phyloP scores from a whole-genome alignment of 129 eudicot species.

The Gnaphalium uliginosum region DNA sequence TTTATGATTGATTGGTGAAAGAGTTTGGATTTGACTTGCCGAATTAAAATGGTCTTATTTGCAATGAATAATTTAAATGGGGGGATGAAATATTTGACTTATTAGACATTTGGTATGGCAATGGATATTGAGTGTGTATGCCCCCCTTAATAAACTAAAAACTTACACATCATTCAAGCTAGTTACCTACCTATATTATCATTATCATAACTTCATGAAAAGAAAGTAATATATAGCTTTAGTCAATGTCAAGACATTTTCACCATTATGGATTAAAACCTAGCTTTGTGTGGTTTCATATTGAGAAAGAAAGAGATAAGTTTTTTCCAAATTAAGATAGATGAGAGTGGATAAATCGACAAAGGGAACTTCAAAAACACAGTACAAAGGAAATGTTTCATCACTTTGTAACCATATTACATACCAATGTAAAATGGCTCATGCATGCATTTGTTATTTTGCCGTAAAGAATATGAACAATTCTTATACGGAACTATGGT shows the following conservation, averaged over 20 bases:
- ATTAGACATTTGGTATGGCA: constrained; percentile 12
- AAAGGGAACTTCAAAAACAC: background rate
- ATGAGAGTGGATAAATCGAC: constrained; percentile 8
- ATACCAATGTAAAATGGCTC: constrained; percentile 13
- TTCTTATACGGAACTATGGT: constrained; percentile 28
- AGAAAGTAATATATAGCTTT: constrained; percentile 27
- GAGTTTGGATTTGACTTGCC: constrained; percentile 5
- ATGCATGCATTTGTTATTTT: constrained; percentile 36
- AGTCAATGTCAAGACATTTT: constrained; percentile 31
- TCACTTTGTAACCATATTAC: constrained; percentile 12
- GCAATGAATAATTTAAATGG: constrained; percentile 10
- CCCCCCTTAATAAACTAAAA: constrained; percentile 31
- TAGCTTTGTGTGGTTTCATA: constrained; percentile 29
- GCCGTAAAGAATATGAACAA: constrained; percentile 13
- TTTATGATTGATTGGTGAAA: constrained; percentile 19
- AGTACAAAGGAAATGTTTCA: constrained; percentile 11
- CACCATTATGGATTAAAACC: constrained; percentile 28
- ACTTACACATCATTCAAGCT: constrained; percentile 37
- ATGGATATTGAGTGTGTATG: constrained; percentile 17
- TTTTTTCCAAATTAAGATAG: constrained; percentile 20
- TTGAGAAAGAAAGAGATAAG: constrained; percentile 36
- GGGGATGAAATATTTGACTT: constrained; percentile 37
- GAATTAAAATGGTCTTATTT: constrained; percentile 15
- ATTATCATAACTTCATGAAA: constrained; percentile 23
- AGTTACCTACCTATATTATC: constrained; percentile 32